These are phyloP conservation scores for Carex kokanica DNA, from an alignment of 176 grass and related monocot species.

Conservation along the genomic window DNA sequence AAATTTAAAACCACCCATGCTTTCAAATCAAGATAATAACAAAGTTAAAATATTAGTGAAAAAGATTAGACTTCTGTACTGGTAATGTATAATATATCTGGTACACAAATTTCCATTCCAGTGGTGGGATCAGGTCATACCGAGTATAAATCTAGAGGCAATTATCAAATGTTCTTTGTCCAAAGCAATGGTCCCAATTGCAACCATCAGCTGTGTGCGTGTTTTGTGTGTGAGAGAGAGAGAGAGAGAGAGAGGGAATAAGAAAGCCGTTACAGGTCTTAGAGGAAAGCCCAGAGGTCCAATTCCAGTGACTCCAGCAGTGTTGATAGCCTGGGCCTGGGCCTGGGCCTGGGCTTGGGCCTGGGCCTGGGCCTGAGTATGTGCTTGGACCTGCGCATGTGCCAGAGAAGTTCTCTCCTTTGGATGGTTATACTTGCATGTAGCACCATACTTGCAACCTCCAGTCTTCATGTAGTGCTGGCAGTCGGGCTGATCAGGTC, in stretches of 20 bases:
- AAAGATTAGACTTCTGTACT: background rate
- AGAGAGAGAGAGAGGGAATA: background rate
- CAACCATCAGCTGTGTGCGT: background rate
- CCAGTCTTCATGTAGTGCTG: conserved; percentile 42
- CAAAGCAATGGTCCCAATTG: background rate
- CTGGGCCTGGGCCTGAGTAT: background rate
- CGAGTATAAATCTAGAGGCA: background rate
- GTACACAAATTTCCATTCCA: background rate
- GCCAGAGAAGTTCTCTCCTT: conserved; percentile 29
- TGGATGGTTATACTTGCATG: conserved; percentile 52
- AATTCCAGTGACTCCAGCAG: conserved; percentile 9
- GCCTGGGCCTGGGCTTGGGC: conserved; percentile 6
- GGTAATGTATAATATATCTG: background rate
- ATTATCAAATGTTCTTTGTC: no score
- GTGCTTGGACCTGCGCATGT: background rate
- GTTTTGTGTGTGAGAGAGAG: background rate
- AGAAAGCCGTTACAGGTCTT: conserved; percentile 36
- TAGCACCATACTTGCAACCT: conserved; percentile 39
- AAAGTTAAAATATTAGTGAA: background rate
- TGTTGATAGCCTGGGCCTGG: background rate
- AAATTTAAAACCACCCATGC: background rate
- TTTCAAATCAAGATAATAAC: background rate
- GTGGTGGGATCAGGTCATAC: conserved; percentile 4
- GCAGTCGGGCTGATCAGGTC: conserved; percentile 40
- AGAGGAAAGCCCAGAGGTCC: conserved; percentile 38